Base-by-base conservation (phyloP, 2,329 filamentous ascomycete species). In the Neofusicoccum kwambonambiense region DNA sequence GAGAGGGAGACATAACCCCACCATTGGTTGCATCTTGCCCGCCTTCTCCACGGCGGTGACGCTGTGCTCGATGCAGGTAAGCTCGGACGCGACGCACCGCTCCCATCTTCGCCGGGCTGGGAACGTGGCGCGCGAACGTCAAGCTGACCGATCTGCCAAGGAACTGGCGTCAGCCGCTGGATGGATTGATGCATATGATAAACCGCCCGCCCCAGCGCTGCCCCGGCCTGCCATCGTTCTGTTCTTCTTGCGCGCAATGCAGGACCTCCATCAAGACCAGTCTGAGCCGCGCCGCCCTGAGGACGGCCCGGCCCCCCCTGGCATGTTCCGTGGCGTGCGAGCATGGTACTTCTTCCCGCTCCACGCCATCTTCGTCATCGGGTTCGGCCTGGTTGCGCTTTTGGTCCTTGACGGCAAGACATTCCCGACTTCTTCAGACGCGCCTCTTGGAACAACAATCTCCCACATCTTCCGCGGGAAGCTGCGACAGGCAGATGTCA, bases 341-440 rank as follows among this genome's bases (percentile, higher is more conserved):
- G 61, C 61, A 3, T 64, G 61, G 61, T 64, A 64, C 61, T 64
- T 56, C 15, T 64, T 64, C 13, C 37, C 39, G 8, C 31, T 56
- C 2, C 61, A 64, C 13, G 39, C 34, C 39, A n/a, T 56, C 7
- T 13, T 64, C 8, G 61, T 56, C 50, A 39, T 64, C 9, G 51
- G 17, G 7, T 49, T 64, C 17, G 50, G 27, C 22, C 50, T 64
- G 1, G 11, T 56, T 13, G 61, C 50, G 2, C 27, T 64, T 6
- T 22, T 35, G 12, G 13, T 27, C 4, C 61, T 64, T 2, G 12
- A 64, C 8, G 61, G 61, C 41, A 37, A 56, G 35, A 39, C 39
- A 7, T 64, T 64, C 8, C 61, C 61, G 4, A 45, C 37, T 4
- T 19, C 61, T 11, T 27, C 42, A 13, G 17, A 54, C 7, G 49